Evolutionary conservation across 768 basidiomycete species (phyloP), one percentile per base, ranked within the genome.

Genomic region (Tylopilus rubrobrunneus): DNA sequence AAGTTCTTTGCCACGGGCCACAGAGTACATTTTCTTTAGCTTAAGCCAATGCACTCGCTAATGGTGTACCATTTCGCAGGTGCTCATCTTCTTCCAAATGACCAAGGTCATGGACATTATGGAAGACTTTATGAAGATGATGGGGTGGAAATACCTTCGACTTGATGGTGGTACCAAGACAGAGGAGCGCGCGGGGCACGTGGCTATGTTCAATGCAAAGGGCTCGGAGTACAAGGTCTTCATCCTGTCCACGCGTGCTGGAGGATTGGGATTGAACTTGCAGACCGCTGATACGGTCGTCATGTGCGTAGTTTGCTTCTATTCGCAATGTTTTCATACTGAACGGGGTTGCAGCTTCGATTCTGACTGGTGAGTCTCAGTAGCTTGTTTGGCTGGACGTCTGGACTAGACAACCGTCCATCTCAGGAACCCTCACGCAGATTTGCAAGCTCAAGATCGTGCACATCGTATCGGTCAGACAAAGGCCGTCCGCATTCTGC

Each of bases 31-130:
- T 19, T 25, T 34, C 6, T 19, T 19, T 48, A 17, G 12, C 19
- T 1, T 10, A 37, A 1, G 5, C 5, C 5, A 34, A 17, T 36
- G 7, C 23, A 44, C 19, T 4, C 60, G 34, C 11, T 56, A 8
- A 49, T 51, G 49, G 40, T 19, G 41, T 47, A n/a, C 51, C 52
- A 42, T 52, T 14, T 48, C 44, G 0, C 58, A 93, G 89, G 92
- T 96, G 44, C 84, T 99, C 52, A 98, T 99, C 62, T 98, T 99
- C 84, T 98, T 98, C 86, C 97, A 99, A 73, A 98, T 98, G 97
- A 98, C 95, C 15, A 91, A 93, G 66, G 92, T 98, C 62, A 97
- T 98, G 95, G 92, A 96, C 58, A 94, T 97, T 67, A 92, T 96
- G 84, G 92, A 92, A 63, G 95, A 98, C 64, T 98, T 94, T 65